Base-by-base conservation (phyloP, 1,284 basidiomycete species). In the Moesziomyces parantarcticus region DNA sequence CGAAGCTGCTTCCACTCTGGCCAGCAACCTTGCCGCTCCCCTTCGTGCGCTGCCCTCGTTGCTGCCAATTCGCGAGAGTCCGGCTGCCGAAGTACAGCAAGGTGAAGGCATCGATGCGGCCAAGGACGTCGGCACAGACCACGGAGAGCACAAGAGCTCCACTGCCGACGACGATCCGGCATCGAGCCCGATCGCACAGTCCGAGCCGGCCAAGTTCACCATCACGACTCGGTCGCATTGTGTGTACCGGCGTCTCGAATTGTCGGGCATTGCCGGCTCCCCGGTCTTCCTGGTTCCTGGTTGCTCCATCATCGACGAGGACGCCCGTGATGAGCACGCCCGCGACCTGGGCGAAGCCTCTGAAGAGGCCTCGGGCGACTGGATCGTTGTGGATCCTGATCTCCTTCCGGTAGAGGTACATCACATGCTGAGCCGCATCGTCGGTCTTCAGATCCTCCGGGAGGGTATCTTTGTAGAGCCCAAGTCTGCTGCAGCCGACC, bases 241-340 rank as follows among this genome's bases (percentile, higher is more conserved):
- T 44, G 44, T 69, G 43, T 76, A 54, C 21, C 69, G 58, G 40
- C 45, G 43, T 13, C 61, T 76, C 9, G 48, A 60, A 6, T 22
- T 76, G 44, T 44, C 23, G 22, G 50, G 47, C 23, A 26, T 76
- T 7, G 45, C 58, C 25, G 58, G 62, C 18, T 40, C 32, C 5
- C 73, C 73, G 4, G 62, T 61, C 22, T 76, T 76, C 25, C 55
- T 76, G 14, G 73, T 73, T 18, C 73, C 73, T 2, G 61, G 66
- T 26, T 76, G 73, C 58, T 72, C 73, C 6, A 68, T 76, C 53
- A 58, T 59, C 32, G 54, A 69, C 46, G 60, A 64, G n/a, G 47
- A 51, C n/a, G 58, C 63, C 3, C 39, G 29, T 5, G 39, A 48
- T 10, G 73, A 76, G 42, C 51, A 46, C 20, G 73, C 73, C 5